Percentiles rank a stretch among this genome's conserved stretches.
Evolutionary conservation across 192 early-diverging fungal genomes (phyloP).

Genomic region (Coemansia javaensis): DNA sequence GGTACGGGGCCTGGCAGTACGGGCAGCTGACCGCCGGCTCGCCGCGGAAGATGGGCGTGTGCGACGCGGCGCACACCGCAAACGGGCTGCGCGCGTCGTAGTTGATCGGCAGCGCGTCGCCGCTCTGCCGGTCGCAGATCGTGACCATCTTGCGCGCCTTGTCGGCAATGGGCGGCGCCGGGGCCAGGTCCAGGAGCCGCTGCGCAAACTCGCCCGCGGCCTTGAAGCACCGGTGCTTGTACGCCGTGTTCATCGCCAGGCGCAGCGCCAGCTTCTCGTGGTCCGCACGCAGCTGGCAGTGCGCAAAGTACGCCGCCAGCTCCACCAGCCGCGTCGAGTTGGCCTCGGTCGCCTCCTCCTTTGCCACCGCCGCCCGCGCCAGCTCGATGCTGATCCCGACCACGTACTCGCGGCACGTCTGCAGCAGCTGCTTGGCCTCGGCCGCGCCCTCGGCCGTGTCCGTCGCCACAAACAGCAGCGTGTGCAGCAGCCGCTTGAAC

Average conservation of each 20-base stretch:
- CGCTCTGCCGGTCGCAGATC: constrained; percentile 70
- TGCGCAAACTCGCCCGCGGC: constrained; percentile 85
- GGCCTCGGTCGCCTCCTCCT: constrained; percentile 50
- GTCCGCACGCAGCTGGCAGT: constrained; percentile 80
- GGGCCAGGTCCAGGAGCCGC: constrained; percentile 84
- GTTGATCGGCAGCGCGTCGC: constrained; percentile 74
- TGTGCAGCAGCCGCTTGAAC: constrained; percentile 75
- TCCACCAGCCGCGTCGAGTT: constrained; percentile 74
- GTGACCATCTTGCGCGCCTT: constrained; percentile 76
- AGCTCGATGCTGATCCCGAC: constrained; percentile 82
- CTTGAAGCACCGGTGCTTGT: constrained; percentile 78
- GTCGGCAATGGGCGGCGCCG: constrained; percentile 68
- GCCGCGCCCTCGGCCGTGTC: constrained; percentile 61
- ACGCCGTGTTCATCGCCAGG: constrained; percentile 80
- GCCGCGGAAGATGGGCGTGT: constrained; percentile 86
- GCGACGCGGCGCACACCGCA: constrained; percentile 77
- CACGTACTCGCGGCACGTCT: constrained; percentile 87
- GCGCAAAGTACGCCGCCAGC: constrained; percentile 93
- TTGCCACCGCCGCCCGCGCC: constrained; percentile 59
- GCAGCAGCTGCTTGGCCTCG: constrained; percentile 76
- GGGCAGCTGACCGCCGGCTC: constrained; percentile 75
- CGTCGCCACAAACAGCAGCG: constrained; percentile 71
- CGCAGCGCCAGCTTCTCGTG: constrained; percentile 86
- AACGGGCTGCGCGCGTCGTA: constrained; percentile 98
- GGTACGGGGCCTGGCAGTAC: constrained; percentile 82